Evolutionary conservation across 768 basidiomycete species (phyloP), one percentile per base, ranked within the genome.

Genomic region (Mrakia gelida): DNA sequence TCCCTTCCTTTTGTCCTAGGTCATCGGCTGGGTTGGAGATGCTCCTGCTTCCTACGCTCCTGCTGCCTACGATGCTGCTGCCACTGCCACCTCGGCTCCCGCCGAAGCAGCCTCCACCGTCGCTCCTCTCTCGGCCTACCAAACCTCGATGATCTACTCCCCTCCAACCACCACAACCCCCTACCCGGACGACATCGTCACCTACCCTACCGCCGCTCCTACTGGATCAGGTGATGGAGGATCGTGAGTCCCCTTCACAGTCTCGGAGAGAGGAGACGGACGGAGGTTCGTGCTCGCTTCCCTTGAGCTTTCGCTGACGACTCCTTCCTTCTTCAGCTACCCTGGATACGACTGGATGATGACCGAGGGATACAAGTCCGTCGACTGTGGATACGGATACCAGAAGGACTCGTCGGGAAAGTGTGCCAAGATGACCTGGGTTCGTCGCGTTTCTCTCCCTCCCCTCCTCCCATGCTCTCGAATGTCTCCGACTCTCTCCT

Each of bases 341-440:
- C 59, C 59, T 28, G 59, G 59, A 59, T 59, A 59, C 59, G 59
- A 9, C 26, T 59, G 59, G 59, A 59, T 59, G 59, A 26, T 10
- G 59, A n/a, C 59, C 59, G 59, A 59, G 26, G 59, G 59, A 26
- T 59, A 28, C 26, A 59, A 59, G 59, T 59, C 59, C 59, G 59
- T 59, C 26, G 59, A 59, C 59, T 59, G 59, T 59, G 59, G 59
- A 59, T 59, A 59, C 59, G 59, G 59, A 28, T n/a, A 59, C 59
- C 13, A 9, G 26, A 59, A 59, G 59, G 28, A 28, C 59, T 59
- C 59, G 26, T 13, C 1, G 2, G 59, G 59, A n/a, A 26, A 59
- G 10, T 59, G 59, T 28, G 28, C 7, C 7, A 59, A 59, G n/a
- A 18, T 28, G 59, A 13, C 26, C 26, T 59, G 59, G 59, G 59